A percentile compares a stretch with the other conserved stretches of the same genome.
phyloP scores from a whole-genome alignment of 208 protist genomes.

The Leptomonas pyrrhocoris region DNA sequence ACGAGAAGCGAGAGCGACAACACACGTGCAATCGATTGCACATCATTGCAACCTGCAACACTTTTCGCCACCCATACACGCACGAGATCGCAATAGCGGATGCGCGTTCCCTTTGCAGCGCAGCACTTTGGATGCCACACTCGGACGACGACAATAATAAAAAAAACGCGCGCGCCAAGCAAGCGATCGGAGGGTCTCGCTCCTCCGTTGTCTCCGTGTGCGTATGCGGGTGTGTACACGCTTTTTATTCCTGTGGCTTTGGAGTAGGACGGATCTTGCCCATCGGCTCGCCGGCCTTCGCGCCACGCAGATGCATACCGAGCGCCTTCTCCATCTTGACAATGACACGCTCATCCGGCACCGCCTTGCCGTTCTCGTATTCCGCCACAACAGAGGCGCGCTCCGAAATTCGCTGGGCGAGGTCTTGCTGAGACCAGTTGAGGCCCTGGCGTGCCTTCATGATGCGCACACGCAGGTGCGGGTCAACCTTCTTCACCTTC shows the following conservation, averaged over 20 bases:
- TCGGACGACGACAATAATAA: not conserved
- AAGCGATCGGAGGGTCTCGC: too few relatives aligned
- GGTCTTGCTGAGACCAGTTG: conserved; percentile 88
- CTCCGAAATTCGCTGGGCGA: conserved; percentile 86
- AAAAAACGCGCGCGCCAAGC: not conserved
- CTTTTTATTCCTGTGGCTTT: conserved; percentile 54
- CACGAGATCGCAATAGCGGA: too few relatives aligned
- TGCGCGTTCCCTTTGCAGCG: too few relatives aligned
- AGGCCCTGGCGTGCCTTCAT: conserved; percentile 81
- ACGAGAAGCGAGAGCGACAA: not conserved
- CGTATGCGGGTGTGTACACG: not conserved
- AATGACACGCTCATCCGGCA: conserved; percentile 92
- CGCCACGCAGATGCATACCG: conserved; percentile 91
- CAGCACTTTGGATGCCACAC: too few relatives aligned
- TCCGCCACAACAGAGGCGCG: conserved; percentile 86
- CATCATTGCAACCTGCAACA: too few relatives aligned
- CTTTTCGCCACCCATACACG: too few relatives aligned
- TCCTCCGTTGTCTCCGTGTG: not conserved
- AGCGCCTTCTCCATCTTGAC: conserved; percentile 94
- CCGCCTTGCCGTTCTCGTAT: conserved; percentile 94
- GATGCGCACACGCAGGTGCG: conserved; percentile 77
- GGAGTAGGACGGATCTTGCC: conserved; percentile 60
- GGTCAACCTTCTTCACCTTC: conserved; percentile 88
- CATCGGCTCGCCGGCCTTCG: conserved; percentile 82
- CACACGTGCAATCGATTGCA: too few relatives aligned